Evolutionary conservation across 495 filamentous ascomycete genomes (phyloP).

Genomic region (Aspergillus saccharolyticus): DNA sequence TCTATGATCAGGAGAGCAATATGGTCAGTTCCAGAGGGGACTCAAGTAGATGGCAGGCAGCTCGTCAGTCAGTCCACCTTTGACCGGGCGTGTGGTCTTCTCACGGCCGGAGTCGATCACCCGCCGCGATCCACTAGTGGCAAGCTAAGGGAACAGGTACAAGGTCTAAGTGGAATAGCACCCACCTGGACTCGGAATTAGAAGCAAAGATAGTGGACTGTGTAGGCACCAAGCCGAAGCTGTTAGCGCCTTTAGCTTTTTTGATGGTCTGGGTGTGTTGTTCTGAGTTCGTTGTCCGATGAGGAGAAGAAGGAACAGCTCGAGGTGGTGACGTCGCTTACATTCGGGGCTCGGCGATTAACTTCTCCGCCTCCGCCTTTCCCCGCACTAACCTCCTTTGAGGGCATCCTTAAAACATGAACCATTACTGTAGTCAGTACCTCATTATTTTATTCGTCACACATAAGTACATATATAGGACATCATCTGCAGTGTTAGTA

Average conservation of each 20-base stretch:
- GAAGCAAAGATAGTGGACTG: too few relatives aligned
- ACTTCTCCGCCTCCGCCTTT: background rate
- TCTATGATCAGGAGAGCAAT: background rate
- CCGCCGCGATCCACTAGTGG: background rate
- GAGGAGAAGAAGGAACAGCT: background rate
- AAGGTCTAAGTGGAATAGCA: background rate
- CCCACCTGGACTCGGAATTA: background rate
- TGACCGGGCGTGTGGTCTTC: background rate
- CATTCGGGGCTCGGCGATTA: conserved; percentile 8
- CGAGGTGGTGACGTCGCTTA: conserved; percentile 12
- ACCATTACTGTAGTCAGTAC: background rate
- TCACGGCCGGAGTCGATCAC: background rate
- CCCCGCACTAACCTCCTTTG: conserved; percentile 10
- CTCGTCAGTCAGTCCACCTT: background rate
- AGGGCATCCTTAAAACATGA: background rate
- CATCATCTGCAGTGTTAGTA: background rate
- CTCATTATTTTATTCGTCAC: background rate
- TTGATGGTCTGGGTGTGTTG: background rate
- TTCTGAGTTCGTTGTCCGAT: background rate
- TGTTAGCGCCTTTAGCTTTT: background rate
- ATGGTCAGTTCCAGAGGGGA: background rate
- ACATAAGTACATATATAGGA: conserved; percentile 1
- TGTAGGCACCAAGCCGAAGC: background rate
- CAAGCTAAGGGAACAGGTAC: background rate
- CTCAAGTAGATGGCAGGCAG: background rate